Conservation (phyloP, 306 rosid species). For the Echinosophora koreensis region DNA sequence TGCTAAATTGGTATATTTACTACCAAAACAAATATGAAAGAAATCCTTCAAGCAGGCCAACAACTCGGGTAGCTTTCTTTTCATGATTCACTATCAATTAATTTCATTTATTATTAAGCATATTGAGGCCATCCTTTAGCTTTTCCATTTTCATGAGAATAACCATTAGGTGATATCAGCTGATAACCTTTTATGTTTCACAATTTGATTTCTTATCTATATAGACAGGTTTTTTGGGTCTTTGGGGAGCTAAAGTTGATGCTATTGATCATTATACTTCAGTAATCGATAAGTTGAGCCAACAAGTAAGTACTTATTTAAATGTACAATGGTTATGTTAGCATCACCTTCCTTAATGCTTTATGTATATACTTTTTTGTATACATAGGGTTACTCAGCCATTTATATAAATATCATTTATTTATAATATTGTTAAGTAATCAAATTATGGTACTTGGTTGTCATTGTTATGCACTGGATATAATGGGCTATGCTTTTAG, state of each 20-base stretch:
- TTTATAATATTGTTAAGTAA: neutral
- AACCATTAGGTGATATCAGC: constrained; percentile 30
- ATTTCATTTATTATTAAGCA: neutral
- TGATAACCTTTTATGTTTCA: constrained; percentile 45
- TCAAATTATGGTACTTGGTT: constrained; percentile 10
- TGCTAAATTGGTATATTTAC: constrained; percentile 73
- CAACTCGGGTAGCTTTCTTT: constrained; percentile 76
- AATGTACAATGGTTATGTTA: neutral
- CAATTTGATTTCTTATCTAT: constrained; percentile 54
- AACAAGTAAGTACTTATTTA: constrained; percentile 64
- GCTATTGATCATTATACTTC: constrained; percentile 72
- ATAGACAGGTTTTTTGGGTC: constrained; percentile 87
- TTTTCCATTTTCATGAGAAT: constrained; percentile 36
- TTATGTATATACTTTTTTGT: neutral
- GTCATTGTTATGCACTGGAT: neutral
- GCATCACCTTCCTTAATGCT: neutral
- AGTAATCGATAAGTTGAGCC: constrained; percentile 55
- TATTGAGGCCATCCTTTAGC: constrained; percentile 25
- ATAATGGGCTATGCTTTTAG: constrained; percentile 5
- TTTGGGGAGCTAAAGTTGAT: constrained; percentile 69
- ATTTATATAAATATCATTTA: neutral
- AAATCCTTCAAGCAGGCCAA: constrained; percentile 63
- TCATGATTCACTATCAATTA: constrained; percentile 25
- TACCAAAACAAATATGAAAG: constrained; percentile 85
- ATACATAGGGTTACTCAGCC: constrained; percentile 14